These are phyloP conservation scores for Colletotrichum sansevieriae DNA, from an alignment of 2,329 filamentous ascomycete genomes.

Conservation along the genomic window DNA sequence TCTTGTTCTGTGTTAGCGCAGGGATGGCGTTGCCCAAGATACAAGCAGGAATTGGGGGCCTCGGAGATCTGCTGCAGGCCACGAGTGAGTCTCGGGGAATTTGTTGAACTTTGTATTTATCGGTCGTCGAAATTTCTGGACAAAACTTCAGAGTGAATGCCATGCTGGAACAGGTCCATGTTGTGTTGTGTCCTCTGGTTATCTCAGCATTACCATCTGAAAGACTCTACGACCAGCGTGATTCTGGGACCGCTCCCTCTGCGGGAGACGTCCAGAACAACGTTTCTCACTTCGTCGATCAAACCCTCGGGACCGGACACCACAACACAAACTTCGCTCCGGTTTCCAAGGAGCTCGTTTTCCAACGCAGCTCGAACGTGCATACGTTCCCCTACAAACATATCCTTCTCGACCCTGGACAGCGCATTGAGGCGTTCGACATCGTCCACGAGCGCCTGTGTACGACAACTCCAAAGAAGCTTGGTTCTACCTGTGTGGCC, in stretches of 20 bases:
- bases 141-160: too few species aligned
- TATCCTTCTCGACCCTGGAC: conserved; percentile 14
- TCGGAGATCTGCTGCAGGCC: too few species aligned
- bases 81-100: too few species aligned
- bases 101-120: too few species aligned
- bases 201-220: neutral
- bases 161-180: too few species aligned
- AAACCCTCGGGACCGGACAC: conserved; percentile 37
- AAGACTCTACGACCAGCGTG: neutral
- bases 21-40: too few species aligned
- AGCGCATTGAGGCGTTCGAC: neutral
- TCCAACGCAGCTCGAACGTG: neutral
- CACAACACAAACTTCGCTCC: conserved; percentile 29
- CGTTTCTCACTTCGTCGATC: conserved; percentile 38
- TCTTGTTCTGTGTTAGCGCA: too few species aligned
- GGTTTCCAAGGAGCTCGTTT: conserved; percentile 11
- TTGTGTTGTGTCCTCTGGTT: too few species aligned
- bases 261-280: conserved; percentile 22
- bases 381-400: conserved; percentile 10
- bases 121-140: too few species aligned
- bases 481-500: neutral
- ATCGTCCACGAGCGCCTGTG: conserved; percentile 14
- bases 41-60: too few species aligned
- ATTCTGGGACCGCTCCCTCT: neutral
- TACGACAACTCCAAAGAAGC: conserved; percentile 24